Evolutionary conservation across 2,329 filamentous ascomycete genomes (phyloP), one percentile per base, ranked within the genome.

Genomic region (Chaetomium olivaceum): DNA sequence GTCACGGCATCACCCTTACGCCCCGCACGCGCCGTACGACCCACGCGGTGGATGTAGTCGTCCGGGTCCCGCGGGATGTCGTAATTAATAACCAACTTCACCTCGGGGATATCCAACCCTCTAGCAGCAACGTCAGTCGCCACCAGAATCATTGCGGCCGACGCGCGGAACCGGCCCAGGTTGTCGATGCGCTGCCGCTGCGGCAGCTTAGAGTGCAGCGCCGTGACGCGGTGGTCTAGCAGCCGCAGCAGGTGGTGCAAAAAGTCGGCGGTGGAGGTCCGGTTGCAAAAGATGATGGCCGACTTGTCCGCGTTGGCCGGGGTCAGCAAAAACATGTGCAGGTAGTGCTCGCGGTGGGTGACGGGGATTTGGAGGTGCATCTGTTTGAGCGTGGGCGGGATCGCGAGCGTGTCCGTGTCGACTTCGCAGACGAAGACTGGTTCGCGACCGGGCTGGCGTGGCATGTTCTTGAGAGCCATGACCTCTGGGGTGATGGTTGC

Each of bases 11-110:
- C 89, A 73, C 95, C 95, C 61, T 83, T 84, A 54, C 93, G 86
- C 0, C 95, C 95, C 0, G 95, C 95, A 85, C 95, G 89, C 3
- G 95, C 95, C 14, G 95, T 99, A 79, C 95, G 90, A 76, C 95
- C 95, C 59, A 97, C 94, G 14, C 95, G 88, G 80, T 99, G 95
- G 70, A 99, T 95, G 77, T 99, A 99, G 78, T 97, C 94, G 76
- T 97, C 93, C 3, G 94, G 92, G 75, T 97, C 92, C n/a, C 94
- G 88, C 0, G 95, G 95, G 0, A 99, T 87, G 75, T 99, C 95
- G 78, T 93, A 99, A 79, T 99, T 98, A 74, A 99, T 81, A 2
- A 99, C 95, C 19, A 98, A 79, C 62, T 86, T 89, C 7, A 98
- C 94, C 71, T 93, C 91, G 1, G 94, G 94, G 68, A 99, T 97